A percentile compares a stretch with the other conserved stretches of the same genome.
Evolutionary conservation across 2,329 filamentous ascomycete genomes (phyloP).

Genomic region (Dactylellina leptospora): DNA sequence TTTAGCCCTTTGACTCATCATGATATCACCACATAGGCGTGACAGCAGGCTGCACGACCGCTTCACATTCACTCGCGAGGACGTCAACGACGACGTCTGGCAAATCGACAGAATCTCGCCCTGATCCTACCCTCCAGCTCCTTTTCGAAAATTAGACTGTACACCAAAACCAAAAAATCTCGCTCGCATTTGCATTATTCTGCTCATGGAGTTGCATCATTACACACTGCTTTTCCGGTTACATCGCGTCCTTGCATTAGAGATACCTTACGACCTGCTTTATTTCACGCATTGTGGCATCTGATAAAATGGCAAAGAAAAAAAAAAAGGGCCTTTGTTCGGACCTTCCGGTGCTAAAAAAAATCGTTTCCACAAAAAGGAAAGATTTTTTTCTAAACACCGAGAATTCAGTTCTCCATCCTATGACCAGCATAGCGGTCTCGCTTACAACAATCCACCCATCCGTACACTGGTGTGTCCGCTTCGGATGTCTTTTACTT

Average conservation of each 20-base stretch:
- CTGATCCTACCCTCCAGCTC: constrained; percentile 59
- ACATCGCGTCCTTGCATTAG: constrained; percentile 53
- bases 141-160: constrained; percentile 27
- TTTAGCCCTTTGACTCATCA: constrained; percentile 6
- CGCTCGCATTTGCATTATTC: constrained; percentile 42
- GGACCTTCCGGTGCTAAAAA: no score
- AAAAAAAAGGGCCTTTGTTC: no score
- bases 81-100: constrained; percentile 67
- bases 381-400: constrained; percentile 30
- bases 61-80: constrained; percentile 79
- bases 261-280: constrained; percentile 52
- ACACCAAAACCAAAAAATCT: constrained; percentile 32
- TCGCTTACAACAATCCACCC: constrained; percentile 29
- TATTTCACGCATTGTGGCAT: constrained; percentile 45
- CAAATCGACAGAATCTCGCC: constrained; percentile 78
- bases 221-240: constrained; percentile 48
- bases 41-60: constrained; percentile 91
- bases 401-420: constrained; percentile 28
- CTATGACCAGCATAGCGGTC: constrained; percentile 19
- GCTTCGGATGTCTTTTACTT: constrained; percentile 18
- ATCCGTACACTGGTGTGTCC: constrained; percentile 25
- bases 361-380: constrained; percentile 8
- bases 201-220: constrained; percentile 49
- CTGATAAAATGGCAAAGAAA: constrained; percentile 32
- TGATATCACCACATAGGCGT: constrained; percentile 70